Evolutionary conservation across 495 filamentous ascomycete species (phyloP).

Genomic region (Platismatia glauca): DNA sequence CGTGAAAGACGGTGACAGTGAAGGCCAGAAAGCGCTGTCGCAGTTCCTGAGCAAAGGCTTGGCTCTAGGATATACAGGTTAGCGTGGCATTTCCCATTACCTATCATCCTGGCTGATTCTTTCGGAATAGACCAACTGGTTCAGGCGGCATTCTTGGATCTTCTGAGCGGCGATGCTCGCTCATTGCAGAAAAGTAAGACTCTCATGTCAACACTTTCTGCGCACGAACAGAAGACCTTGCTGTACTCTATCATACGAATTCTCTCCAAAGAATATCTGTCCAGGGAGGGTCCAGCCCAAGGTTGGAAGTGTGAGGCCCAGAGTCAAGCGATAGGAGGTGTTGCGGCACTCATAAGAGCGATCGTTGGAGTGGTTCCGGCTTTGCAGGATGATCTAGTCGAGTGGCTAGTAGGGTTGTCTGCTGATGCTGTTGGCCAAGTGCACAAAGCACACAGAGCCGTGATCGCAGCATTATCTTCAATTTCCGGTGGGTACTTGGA

Average conservation of each 20-base stretch:
- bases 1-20: conserved; percentile 31
- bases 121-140: conserved; percentile 45
- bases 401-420: conserved; percentile 58
- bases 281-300: background rate
- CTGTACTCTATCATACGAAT: conserved; percentile 50
- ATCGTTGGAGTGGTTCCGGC: conserved; percentile 30
- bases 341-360: conserved; percentile 35
- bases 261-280: conserved; percentile 47
- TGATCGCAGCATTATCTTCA: conserved; percentile 51
- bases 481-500: conserved; percentile 36
- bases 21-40: conserved; percentile 45
- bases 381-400: conserved; percentile 47
- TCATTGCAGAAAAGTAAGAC: conserved; percentile 28
- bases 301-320: conserved; percentile 2
- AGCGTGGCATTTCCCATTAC: conserved; percentile 18
- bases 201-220: conserved; percentile 42
- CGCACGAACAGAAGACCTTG: conserved; percentile 50
- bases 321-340: conserved; percentile 26
- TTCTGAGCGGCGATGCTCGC: conserved; percentile 36
- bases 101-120: background rate
- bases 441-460: conserved; percentile 53
- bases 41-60: conserved; percentile 57
- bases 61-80: conserved; percentile 68
- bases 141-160: conserved; percentile 37
- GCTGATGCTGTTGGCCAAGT: conserved; percentile 56